Percentiles rank a stretch among this genome's conserved stretches.
phyloP scores from a whole-genome alignment of 2,329 filamentous ascomycete species.

The Keithomyces neogunnii region DNA sequence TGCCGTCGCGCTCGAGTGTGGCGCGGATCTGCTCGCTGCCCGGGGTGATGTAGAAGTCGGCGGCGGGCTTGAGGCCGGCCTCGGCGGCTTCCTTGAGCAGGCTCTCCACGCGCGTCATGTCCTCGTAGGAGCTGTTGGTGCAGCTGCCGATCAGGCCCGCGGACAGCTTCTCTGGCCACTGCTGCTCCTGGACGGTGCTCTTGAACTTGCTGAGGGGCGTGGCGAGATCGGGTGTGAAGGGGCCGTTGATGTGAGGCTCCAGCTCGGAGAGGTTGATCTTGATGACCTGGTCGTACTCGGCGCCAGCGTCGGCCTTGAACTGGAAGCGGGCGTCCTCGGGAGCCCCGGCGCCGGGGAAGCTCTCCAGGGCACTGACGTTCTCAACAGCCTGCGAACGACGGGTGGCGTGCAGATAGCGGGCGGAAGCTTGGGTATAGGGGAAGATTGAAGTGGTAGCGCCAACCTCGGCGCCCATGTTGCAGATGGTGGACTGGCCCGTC shows the following conservation, averaged over 20 bases:
- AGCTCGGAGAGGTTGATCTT: conserved; percentile 83
- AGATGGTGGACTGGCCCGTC: conserved; percentile 88
- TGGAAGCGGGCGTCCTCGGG: conserved; percentile 46
- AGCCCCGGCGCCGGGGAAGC: conserved; percentile 35
- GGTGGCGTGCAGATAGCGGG: conserved; percentile 80
- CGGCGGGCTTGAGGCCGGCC: conserved; percentile 82
- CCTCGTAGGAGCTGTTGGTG: conserved; percentile 97
- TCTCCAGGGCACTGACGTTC: conserved; percentile 53
- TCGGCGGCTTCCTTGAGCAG: conserved; percentile 84
- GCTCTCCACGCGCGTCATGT: conserved; percentile 93
- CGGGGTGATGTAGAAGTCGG: conserved; percentile 92
- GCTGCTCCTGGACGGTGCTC: conserved; percentile 69
- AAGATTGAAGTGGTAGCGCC: conserved; percentile 95
- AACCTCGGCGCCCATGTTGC: conserved; percentile 85
- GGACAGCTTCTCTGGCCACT: conserved; percentile 86
- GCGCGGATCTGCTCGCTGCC: conserved; percentile 96
- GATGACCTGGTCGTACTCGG: conserved; percentile 84
- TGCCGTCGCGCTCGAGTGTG: conserved; percentile 82
- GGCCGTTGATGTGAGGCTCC: conserved; percentile 95
- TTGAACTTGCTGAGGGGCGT: conserved; percentile 89
- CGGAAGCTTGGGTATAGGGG: conserved; percentile 78
- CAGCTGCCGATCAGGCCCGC: conserved; percentile 95
- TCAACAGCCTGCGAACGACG: conserved; percentile 56
- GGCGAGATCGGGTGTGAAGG: conserved; percentile 91
- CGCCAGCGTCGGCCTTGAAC: conserved; percentile 69